These are phyloP conservation scores for Trametes elegans DNA, from an alignment of 768 basidiomycete species.

Conservation along the genomic window DNA sequence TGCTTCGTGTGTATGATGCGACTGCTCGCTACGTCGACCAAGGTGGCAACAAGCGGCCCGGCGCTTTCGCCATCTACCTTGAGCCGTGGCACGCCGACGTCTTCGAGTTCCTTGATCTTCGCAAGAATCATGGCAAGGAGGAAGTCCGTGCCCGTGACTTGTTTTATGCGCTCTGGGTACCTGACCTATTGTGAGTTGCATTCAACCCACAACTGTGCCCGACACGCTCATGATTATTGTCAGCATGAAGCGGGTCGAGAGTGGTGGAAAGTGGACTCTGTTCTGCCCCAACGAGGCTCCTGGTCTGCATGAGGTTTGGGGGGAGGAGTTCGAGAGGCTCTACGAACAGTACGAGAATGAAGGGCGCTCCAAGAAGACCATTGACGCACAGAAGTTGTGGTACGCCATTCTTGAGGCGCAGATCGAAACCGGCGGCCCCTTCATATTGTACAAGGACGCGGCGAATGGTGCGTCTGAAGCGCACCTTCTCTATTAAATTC, in stretches of 20 bases:
- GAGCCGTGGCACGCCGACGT: conserved; percentile 99
- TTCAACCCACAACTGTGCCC: not conserved
- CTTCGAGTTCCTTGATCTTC: conserved; percentile 95
- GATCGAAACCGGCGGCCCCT: conserved; percentile 98
- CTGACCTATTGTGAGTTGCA: conserved; percentile 78
- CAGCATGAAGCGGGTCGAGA: conserved; percentile 97
- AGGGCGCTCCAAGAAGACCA: conserved; percentile 77
- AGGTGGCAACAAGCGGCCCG: conserved; percentile 98
- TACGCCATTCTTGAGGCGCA: conserved; percentile 96
- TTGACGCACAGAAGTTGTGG: conserved; percentile 98
- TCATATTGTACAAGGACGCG: conserved; percentile 98
- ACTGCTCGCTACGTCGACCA: conserved; percentile 99
- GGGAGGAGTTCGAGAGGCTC: conserved; percentile 84
- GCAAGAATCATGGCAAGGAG: conserved; percentile 99
- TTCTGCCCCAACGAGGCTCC: conserved; percentile 99
- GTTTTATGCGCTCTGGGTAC: conserved; percentile 98
- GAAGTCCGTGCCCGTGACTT: conserved; percentile 94
- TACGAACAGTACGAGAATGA: conserved; percentile 89
- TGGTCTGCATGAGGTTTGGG: conserved; percentile 82
- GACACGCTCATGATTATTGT: not conserved
- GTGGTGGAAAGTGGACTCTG: conserved; percentile 86
- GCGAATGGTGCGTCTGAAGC: conserved; percentile 69
- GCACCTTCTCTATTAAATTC: not conserved
- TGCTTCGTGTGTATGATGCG: conserved; percentile 97
- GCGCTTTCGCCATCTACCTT: conserved; percentile 96